Conservation (phyloP, 257 asterid genomes). For the Solanum virginianum region DNA sequence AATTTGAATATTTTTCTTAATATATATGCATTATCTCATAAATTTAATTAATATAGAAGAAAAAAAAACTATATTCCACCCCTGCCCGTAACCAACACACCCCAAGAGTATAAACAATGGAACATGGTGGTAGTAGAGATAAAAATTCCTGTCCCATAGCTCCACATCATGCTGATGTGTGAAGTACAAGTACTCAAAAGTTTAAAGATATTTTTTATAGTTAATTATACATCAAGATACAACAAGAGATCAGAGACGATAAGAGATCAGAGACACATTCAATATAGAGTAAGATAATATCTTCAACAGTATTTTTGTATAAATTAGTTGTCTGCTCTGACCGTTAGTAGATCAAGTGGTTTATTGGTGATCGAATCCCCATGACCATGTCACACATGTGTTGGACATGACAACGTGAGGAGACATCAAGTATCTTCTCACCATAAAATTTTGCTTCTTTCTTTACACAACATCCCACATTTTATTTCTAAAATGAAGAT, state of each 20-base stretch:
- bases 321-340: not conserved
- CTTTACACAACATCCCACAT: not conserved
- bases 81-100: not conserved
- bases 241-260: not conserved
- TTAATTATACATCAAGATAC: not conserved
- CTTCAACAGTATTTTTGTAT: not conserved
- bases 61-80: not conserved
- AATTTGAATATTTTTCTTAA: too few relatives aligned
- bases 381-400: not conserved
- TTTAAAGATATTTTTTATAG: not conserved
- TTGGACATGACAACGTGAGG: not conserved
- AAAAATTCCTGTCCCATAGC: not conserved
- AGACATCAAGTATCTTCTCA: not conserved
- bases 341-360: not conserved
- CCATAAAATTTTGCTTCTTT: not conserved
- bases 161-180: not conserved
- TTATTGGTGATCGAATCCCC: not conserved
- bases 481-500: not conserved
- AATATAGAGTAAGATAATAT: not conserved
- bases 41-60: too few relatives aligned
- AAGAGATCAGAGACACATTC: not conserved
- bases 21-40: too few relatives aligned
- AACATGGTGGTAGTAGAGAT: not conserved
- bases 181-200: not conserved
- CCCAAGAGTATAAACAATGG: not conserved